Conservation (phyloP, 208 protist genomes). For the Tritrichomonas foetus region DNA sequence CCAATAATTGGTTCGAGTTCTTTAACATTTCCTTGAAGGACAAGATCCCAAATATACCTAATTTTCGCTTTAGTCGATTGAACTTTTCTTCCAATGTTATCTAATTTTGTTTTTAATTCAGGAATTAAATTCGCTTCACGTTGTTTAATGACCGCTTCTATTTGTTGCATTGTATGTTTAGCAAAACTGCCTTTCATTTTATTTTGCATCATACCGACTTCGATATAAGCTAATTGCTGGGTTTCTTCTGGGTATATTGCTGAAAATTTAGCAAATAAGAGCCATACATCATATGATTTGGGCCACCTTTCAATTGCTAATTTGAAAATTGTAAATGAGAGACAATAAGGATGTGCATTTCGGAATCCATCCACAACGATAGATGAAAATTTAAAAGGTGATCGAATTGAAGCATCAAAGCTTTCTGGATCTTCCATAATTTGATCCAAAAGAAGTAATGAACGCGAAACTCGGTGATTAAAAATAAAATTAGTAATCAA, state of each 20-base stretch:
- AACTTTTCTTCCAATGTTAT: background rate
- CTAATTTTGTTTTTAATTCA: background rate
- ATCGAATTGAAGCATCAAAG: background rate
- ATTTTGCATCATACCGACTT: background rate
- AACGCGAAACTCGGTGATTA: too few relatives aligned
- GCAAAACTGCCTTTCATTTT: background rate
- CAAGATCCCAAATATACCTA: background rate
- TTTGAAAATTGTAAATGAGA: background rate
- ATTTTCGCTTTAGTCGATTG: background rate
- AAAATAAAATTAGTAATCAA: too few relatives aligned
- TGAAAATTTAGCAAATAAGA: background rate
- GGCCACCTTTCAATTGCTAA: too few relatives aligned
- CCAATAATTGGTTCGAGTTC: background rate
- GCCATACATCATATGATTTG: background rate
- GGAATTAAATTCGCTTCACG: background rate
- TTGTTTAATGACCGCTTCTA: background rate
- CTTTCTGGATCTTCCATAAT: background rate
- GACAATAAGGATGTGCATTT: background rate
- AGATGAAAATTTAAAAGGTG: too few relatives aligned
- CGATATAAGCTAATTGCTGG: background rate
- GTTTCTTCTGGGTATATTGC: slow-evolving; percentile 23
- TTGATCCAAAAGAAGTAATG: background rate
- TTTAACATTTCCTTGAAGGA: background rate
- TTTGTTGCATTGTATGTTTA: background rate
- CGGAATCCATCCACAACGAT: background rate